Evolutionary conservation across 257 asterid genomes (phyloP), one percentile per base, ranked within the genome.

Genomic region (Leonotis leonurus): DNA sequence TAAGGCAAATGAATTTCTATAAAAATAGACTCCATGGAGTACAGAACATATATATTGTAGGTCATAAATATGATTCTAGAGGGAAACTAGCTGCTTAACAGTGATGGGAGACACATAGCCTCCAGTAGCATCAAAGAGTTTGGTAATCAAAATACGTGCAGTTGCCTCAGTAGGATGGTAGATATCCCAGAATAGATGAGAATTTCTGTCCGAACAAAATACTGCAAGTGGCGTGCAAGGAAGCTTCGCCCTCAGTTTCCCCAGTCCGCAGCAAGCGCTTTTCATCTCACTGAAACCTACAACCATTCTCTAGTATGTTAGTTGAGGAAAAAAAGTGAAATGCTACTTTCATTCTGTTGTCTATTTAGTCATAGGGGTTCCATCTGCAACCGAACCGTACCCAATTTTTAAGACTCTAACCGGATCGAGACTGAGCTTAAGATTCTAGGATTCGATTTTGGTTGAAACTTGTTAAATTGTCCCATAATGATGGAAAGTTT

Each of bases 251-350:
- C 81, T 74, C 69, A 90, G 39, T 72, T 75, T 84, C 22, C 98
- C 96, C 6, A 81, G 48, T 55, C 98, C 96, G 46, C 98, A 90
- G 67, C 98, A 90, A 11, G 96, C 95, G 2, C 78, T 69, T 54
- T 82, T 86, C 14, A 66, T 77, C 75, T 82, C 96, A 2, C 35
- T 69, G 54, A 88, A 85, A 44, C 96, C 97, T 89, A 29, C 0
- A 0, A 16, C 35, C 39, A 27, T 36, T 18, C 20, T 14, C 32
- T 39, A n/a, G 9, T 9, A 35, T 45, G 8, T 20, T 8, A 8
- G 37, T 5, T 32, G 5, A 32, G 8, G 37, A 32, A 32, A 7
- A 29, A 29, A 29, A 29, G 6, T 29, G 33, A 29, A 29, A 29
- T 29, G 33, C 1, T 29, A 7, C 33, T 29, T 29, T 2, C 6